Evolutionary conservation across 345 rosid genomes (phyloP).

Genomic region (Brassica cretica): DNA sequence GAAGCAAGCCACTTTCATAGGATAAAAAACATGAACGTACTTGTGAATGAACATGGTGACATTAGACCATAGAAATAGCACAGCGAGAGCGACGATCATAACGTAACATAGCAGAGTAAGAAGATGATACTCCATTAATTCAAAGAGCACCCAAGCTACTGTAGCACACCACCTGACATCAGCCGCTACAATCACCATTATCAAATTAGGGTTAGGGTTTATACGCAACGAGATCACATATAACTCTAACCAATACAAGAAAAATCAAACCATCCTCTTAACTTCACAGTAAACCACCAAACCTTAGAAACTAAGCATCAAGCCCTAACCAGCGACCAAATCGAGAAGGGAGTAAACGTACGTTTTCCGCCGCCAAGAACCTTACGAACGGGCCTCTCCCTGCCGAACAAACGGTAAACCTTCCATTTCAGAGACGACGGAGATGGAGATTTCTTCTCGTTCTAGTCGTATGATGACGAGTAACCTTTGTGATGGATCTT

Average conservation of each 20-base stretch:
- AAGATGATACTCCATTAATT: slow-evolving; percentile 70
- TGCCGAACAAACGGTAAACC: slow-evolving; percentile 73
- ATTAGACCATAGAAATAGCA: slow-evolving; percentile 85
- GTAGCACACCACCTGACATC: slow-evolving; percentile 87
- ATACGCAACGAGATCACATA: not conserved
- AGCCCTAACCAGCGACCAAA: not conserved
- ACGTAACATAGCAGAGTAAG: slow-evolving; percentile 73
- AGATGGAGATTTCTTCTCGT: slow-evolving; percentile 27
- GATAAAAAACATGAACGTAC: slow-evolving; percentile 44
- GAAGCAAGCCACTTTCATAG: not conserved
- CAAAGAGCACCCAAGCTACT: slow-evolving; percentile 72
- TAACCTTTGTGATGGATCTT: slow-evolving; percentile 46
- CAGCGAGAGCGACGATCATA: slow-evolving; percentile 59
- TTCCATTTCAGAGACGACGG: slow-evolving; percentile 31
- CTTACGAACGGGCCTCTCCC: slow-evolving; percentile 49
- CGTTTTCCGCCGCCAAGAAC: slow-evolving; percentile 44
- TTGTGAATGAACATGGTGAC: slow-evolving; percentile 73
- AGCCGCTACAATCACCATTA: slow-evolving; percentile 48
- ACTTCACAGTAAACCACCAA: no score
- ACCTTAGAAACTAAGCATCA: not conserved
- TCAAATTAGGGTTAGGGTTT: not conserved
- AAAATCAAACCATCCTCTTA: not conserved
- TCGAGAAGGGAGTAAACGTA: slow-evolving; percentile 21
- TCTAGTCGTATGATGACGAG: slow-evolving; percentile 37
- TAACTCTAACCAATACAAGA: not conserved